Evolutionary conservation across 1,284 basidiomycete species (phyloP).

Genomic region (Ustanciosporium gigantosporum): DNA sequence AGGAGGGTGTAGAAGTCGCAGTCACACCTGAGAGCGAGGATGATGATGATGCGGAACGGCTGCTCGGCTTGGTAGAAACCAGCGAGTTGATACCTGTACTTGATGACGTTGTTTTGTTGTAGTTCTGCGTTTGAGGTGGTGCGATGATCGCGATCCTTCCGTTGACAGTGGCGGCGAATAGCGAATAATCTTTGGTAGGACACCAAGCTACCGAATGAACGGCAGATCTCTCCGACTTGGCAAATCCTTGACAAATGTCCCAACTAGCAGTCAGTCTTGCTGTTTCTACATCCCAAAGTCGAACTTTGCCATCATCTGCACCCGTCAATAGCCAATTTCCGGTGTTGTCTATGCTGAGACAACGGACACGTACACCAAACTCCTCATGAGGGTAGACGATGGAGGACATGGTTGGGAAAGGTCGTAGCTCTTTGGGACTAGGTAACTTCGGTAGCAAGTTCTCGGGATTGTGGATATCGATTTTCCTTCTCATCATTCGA

Average conservation of each 20-base stretch:
- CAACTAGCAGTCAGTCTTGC: conserved; percentile 88
- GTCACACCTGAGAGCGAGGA: conserved; percentile 33
- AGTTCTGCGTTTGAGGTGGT: conserved; percentile 66
- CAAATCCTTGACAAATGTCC: conserved; percentile 67
- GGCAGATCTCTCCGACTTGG: conserved; percentile 56
- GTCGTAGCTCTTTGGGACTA: conserved; percentile 84
- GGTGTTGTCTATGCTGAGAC: conserved; percentile 79
- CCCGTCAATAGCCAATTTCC: conserved; percentile 91
- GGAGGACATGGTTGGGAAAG: conserved; percentile 87
- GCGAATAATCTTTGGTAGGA: conserved; percentile 79
- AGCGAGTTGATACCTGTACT: conserved; percentile 59
- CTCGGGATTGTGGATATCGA: conserved; percentile 68
- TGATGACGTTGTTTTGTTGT: conserved; percentile 63
- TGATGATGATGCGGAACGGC: conserved; percentile 48
- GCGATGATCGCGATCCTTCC: conserved; percentile 78
- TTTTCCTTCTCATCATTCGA: conserved; percentile 67
- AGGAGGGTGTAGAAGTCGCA: conserved; percentile 39
- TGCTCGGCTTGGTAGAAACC: no score
- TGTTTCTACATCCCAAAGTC: conserved; percentile 91
- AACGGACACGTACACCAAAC: conserved; percentile 71
- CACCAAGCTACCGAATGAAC: conserved; percentile 91
- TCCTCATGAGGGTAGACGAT: conserved; percentile 74
- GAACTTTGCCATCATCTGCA: conserved; percentile 83
- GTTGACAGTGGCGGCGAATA: conserved; percentile 72
- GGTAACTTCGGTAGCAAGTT: conserved; percentile 94